Evolutionary conservation across 306 rosid genomes (phyloP).

Genomic region (Glycine soja): DNA sequence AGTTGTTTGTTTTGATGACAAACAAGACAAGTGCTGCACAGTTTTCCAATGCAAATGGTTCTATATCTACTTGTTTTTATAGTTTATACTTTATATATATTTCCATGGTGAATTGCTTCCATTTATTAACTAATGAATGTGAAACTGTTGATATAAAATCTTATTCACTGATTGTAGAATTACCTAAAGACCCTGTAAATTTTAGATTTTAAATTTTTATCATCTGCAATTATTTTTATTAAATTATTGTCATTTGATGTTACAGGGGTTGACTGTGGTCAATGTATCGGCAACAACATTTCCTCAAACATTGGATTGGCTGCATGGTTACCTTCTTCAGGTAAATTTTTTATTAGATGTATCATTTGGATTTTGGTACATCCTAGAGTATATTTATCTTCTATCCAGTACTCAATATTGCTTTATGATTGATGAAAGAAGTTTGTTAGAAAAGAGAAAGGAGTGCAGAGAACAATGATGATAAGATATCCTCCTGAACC

Average conservation of each 20-base stretch:
- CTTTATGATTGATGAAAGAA: neutral
- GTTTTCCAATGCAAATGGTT: neutral
- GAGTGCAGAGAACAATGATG: neutral
- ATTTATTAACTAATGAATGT: slow-evolving; percentile 19
- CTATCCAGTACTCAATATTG: slow-evolving; percentile 31
- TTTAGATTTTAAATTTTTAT: slow-evolving; percentile 8
- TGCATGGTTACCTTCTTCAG: slow-evolving; percentile 90
- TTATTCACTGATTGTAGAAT: neutral
- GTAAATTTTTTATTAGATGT: slow-evolving; percentile 44
- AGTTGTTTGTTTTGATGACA: neutral
- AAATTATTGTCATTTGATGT: slow-evolving; percentile 35
- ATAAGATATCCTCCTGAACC: neutral
- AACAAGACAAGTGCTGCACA: neutral
- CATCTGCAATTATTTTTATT: neutral
- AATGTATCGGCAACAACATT: slow-evolving; percentile 89
- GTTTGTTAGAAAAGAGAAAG: slow-evolving; percentile 15
- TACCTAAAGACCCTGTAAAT: neutral
- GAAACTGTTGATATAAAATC: slow-evolving; percentile 12
- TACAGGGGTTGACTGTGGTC: slow-evolving; percentile 87
- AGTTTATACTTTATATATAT: neutral
- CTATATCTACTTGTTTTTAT: neutral
- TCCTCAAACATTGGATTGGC: slow-evolving; percentile 94
- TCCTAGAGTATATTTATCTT: slow-evolving; percentile 62
- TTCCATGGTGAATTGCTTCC: slow-evolving; percentile 4
- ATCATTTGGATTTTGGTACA: slow-evolving; percentile 19